A percentile compares a stretch with the other conserved stretches of the same genome.
phyloP scores from a whole-genome alignment of 2,329 filamentous ascomycete species.

The Pseudopithomyces chartarum region DNA sequence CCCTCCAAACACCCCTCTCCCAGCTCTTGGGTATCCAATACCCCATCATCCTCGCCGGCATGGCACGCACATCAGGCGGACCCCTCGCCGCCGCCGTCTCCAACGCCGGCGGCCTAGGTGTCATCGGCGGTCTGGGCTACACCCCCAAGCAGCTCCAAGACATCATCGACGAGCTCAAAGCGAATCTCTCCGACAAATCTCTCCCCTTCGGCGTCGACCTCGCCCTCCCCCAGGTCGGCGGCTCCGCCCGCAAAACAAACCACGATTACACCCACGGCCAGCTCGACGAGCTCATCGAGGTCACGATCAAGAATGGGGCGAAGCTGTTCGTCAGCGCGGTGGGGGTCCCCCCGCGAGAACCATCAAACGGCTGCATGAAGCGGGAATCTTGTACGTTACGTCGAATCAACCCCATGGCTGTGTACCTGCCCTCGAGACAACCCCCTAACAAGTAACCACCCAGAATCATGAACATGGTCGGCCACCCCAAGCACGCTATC shows the following conservation, averaged over 20 bases:
- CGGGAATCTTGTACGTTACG: slow-evolving; percentile 65
- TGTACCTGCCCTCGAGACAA: background rate
- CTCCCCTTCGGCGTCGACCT: slow-evolving; percentile 92
- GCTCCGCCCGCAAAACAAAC: slow-evolving; percentile 83
- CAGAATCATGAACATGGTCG: slow-evolving; percentile 93
- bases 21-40: slow-evolving; percentile 80
- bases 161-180: slow-evolving; percentile 87
- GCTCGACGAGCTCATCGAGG: slow-evolving; percentile 84
- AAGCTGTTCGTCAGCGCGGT: slow-evolving; percentile 86
- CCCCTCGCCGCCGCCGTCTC: slow-evolving; percentile 57
- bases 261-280: slow-evolving; percentile 94
- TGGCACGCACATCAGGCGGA: slow-evolving; percentile 73
- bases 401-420: too few relatives aligned
- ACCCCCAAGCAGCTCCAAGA: slow-evolving; percentile 72
- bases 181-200: slow-evolving; percentile 66
- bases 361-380: slow-evolving; percentile 76
- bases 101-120: slow-evolving; percentile 81
- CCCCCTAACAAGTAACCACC: background rate
- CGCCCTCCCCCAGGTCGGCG: slow-evolving; percentile 87
- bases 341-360: slow-evolving; percentile 78
- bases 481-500: slow-evolving; percentile 85
- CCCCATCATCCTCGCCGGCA: slow-evolving; percentile 89
- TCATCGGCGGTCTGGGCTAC: slow-evolving; percentile 53
- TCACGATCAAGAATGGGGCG: slow-evolving; percentile 83
- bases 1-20: slow-evolving; percentile 45